A percentile compares a stretch with the other conserved stretches of the same genome.
These are phyloP conservation scores for Aureobasidium sp. DNA, from an alignment of 2,329 filamentous ascomycete species.

Conservation along the genomic window DNA sequence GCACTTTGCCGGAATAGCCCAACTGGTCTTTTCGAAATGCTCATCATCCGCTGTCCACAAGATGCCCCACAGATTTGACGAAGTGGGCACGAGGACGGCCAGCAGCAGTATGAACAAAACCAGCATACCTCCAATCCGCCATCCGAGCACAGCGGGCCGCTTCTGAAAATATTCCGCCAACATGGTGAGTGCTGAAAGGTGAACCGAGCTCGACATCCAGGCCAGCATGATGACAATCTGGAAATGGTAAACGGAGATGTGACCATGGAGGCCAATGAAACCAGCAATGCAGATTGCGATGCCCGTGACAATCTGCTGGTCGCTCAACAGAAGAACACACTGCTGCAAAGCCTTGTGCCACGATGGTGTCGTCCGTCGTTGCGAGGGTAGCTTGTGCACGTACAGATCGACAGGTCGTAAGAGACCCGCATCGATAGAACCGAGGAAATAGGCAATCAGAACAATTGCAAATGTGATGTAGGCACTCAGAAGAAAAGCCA, in stretches of 20 bases:
- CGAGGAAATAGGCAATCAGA: conserved; percentile 18
- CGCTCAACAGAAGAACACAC: conserved; percentile 23
- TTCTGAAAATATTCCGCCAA: conserved; percentile 20
- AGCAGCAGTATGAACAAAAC: conserved; percentile 22
- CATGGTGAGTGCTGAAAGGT: conserved; percentile 23
- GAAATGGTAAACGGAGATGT: conserved; percentile 26
- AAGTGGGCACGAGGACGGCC: conserved; percentile 22
- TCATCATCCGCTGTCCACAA: neutral
- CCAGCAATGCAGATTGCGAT: conserved; percentile 25
- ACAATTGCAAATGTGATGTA: conserved; percentile 20
- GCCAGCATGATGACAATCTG: conserved; percentile 26
- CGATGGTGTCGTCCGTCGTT: neutral
- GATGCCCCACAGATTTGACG: conserved; percentile 20
- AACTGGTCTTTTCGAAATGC: neutral
- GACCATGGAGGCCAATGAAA: conserved; percentile 18
- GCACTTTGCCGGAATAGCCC: conserved; percentile 16
- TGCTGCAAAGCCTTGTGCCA: conserved; percentile 12
- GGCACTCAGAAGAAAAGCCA: conserved; percentile 22
- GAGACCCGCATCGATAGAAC: neutral
- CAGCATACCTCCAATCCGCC: conserved; percentile 23
- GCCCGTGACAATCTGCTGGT: conserved; percentile 28
- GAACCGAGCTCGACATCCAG: conserved; percentile 27
- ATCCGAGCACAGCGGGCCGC: conserved; percentile 18
- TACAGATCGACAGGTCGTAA: neutral
- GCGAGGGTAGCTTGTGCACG: neutral